Percentiles rank a stretch among this genome's conserved stretches.
Evolutionary conservation across 768 basidiomycete species (phyloP).

Genomic region (Phylloporus sp.): DNA sequence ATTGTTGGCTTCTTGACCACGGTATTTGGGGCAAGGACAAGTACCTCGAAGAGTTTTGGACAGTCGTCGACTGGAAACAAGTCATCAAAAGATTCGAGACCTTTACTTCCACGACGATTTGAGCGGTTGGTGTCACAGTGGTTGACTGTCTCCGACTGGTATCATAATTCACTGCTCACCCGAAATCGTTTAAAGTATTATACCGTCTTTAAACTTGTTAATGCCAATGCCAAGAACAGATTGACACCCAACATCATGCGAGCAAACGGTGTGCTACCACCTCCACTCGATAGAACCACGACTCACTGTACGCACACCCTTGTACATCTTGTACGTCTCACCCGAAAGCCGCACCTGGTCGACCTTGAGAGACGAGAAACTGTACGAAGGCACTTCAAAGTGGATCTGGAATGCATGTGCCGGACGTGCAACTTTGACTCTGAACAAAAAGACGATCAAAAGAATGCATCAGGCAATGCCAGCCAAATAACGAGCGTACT

Average conservation of each 20-base stretch:
- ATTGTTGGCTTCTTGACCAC: slow-evolving; percentile 84
- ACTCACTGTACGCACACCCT: slow-evolving; percentile 69
- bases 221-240: neutral
- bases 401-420: slow-evolving; percentile 68
- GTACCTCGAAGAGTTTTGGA: slow-evolving; percentile 83
- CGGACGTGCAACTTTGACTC: slow-evolving; percentile 49
- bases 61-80: slow-evolving; percentile 71
- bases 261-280: slow-evolving; percentile 18
- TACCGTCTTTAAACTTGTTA: slow-evolving; percentile 8
- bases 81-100: slow-evolving; percentile 35
- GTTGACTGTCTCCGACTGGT: slow-evolving; percentile 6
- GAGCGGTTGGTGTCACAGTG: slow-evolving; percentile 3
- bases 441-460: slow-evolving; percentile 18
- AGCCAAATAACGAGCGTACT: slow-evolving; percentile 36
- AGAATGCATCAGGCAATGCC: neutral
- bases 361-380: slow-evolving; percentile 77
- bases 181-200: slow-evolving; percentile 11
- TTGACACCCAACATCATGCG: neutral
- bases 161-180: slow-evolving; percentile 23
- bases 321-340: slow-evolving; percentile 86
- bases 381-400: slow-evolving; percentile 66
- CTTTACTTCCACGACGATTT: slow-evolving; percentile 15
- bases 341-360: slow-evolving; percentile 79
- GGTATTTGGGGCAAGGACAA: slow-evolving; percentile 90
- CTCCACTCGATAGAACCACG: slow-evolving; percentile 31